Base-by-base conservation (phyloP, 768 basidiomycete genomes). In the Mycena haematopus region DNA sequence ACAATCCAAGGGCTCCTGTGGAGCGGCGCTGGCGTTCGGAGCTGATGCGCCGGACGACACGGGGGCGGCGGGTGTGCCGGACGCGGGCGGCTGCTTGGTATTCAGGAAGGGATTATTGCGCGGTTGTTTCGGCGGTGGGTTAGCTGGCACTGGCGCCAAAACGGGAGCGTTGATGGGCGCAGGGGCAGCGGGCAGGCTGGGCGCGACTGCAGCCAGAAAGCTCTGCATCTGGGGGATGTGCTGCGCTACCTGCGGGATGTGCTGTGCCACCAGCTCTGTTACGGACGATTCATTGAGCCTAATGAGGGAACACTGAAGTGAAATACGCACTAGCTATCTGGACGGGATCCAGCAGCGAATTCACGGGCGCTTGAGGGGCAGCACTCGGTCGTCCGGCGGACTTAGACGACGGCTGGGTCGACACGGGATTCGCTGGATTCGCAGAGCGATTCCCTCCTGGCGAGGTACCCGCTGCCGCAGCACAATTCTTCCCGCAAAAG, bases 401-500 rank as follows among this genome's bases (percentile, higher is more conserved):
- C 45, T 62, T 66, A 3, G 57, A 33, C 4, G 65, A 33, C 50
- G 53, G 15, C 40, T 44, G 51, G 27, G 49, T 22, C 17, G 57
- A 47, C 44, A 59, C 27, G 25, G 45, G 7, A 36, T 52, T 60
- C n/a, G 6, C 29, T n/a, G n/a, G n/a, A 31, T 63, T 63, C 21
- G 58, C 49, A 11, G 60, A 2, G 13, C 58, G 53, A 38, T 40
- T 58, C 5, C 46, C 58, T 14, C 63, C 24, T 21, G 61, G 27
- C n/a, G 44, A 47, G 36, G 50, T 46, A n/a, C 67, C 56, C 13
- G 73, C 74, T 22, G 86, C 86, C 52, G 79, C 71, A 19, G 86
- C 87, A 67, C 88, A 89, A 56, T 82, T 85, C 78, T 86, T 85
- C 57, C 88, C 85, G 61, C 88, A 89, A 67, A 80, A 89, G 53